Conservation (phyloP, 768 basidiomycete genomes). For the Boletellus emodensis region DNA sequence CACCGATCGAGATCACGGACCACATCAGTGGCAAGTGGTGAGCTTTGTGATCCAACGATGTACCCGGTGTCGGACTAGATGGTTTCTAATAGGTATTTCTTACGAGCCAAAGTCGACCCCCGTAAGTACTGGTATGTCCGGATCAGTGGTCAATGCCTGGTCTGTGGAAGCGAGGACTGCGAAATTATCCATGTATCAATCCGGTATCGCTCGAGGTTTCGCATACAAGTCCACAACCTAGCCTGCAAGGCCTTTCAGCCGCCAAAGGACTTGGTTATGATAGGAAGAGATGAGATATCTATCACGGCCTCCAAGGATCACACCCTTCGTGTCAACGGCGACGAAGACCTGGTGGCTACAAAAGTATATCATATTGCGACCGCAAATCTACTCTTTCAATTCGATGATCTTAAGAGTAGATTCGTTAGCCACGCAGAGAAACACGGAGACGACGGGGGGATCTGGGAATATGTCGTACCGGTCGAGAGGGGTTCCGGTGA, state of each 20-base stretch:
- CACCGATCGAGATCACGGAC: neutral
- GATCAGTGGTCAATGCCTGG: neutral
- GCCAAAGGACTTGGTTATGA: neutral
- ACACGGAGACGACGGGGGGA: neutral
- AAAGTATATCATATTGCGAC: neutral
- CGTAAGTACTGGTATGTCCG: conserved; percentile 2
- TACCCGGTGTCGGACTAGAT: neutral
- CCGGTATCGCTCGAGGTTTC: neutral
- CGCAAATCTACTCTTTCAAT: neutral
- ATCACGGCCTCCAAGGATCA: neutral
- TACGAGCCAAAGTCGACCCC: neutral
- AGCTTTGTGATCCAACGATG: neutral
- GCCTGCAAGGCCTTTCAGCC: neutral
- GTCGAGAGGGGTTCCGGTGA: neutral
- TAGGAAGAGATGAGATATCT: neutral
- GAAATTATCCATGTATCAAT: conserved; percentile 1
- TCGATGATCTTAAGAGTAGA: neutral
- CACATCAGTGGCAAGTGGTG: conserved; percentile 1
- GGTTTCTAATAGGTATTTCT: neutral
- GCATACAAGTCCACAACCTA: neutral
- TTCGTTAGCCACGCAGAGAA: neutral
- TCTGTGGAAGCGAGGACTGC: neutral
- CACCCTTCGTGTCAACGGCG: neutral
- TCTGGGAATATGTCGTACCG: neutral
- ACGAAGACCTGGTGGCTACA: neutral